Base-by-base conservation (phyloP, 139 green algal genomes). In the Volvox reticuliferus region DNA sequence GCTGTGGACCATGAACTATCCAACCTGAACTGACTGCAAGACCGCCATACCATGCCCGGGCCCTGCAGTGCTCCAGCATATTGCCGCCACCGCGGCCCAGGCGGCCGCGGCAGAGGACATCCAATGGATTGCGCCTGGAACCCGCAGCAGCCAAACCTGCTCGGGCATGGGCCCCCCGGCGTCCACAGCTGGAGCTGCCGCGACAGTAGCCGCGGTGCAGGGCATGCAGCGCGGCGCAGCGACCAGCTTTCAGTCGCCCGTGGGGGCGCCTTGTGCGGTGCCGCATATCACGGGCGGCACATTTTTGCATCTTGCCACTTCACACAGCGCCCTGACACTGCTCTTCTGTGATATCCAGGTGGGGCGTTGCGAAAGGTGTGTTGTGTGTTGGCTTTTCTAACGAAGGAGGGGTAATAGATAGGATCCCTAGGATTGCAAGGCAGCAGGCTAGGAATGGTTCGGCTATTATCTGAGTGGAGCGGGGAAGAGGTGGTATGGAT, bases 291-390 rank as follows among this genome's bases (percentile, higher is more conserved):
- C 65, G 21, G 82, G 82, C 33, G 65, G 65, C 65, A 88, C 82
- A 0, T 88, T 88, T 18, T 24, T 79, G 82, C 82, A 88, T 65
- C 82, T 88, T 22, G 35, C 82, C 82, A 88, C 82, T 26, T 88
- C 82, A 1, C 82, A 88, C 82, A 79, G 22, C 65, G 65, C 82
- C 35, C 33, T 88, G 35, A 88, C 82, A 0, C 16, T 88, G 33
- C 65, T 88, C 16, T 88, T 88, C 65, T 88, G 82, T 35, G 82
- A 88, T 35, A 88, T 88, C 20, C 82, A 88, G 81, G 81, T 87
- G 17, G 79, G n/a, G n/a, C n/a, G n/a, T n/a, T n/a, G n/a, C n/a
- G n/a, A n/a, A n/a, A n/a, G n/a, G n/a, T n/a, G n/a, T n/a, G n/a
- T n/a, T n/a, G n/a, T n/a, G n/a, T n/a, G n/a, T n/a, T n/a, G n/a